A percentile compares a stretch with the other conserved stretches of the same genome.
These are phyloP conservation scores for Lasiodiplodia gonubiensis DNA, from an alignment of 2,329 filamentous ascomycete species.

Conservation along the genomic window DNA sequence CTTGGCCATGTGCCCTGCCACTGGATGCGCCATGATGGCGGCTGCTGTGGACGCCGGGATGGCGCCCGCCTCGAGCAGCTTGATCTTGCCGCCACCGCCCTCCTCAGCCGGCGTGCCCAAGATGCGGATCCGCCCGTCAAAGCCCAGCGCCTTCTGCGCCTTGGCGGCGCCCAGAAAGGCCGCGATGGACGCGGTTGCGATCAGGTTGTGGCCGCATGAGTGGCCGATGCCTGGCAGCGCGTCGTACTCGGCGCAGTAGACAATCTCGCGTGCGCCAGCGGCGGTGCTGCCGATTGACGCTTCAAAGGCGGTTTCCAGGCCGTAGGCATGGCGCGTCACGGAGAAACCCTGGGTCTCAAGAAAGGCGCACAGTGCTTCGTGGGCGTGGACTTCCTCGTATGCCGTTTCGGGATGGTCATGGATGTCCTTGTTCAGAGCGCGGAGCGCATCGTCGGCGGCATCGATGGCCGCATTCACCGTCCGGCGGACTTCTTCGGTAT, in stretches of 20 bases:
- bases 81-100: slow-evolving; percentile 60
- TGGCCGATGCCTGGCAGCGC: slow-evolving; percentile 59
- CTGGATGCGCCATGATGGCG: slow-evolving; percentile 39
- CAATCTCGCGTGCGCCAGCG: slow-evolving; percentile 40
- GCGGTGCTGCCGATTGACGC: slow-evolving; percentile 39
- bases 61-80: slow-evolving; percentile 52
- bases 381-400: slow-evolving; percentile 35
- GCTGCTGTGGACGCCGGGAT: slow-evolving; percentile 38
- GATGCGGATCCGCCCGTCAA: slow-evolving; percentile 55
- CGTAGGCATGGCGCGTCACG: slow-evolving; percentile 42
- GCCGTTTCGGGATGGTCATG: slow-evolving; percentile 35
- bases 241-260: slow-evolving; percentile 58
- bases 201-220: slow-evolving; percentile 63
- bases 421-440: slow-evolving; percentile 33
- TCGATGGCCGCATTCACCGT: slow-evolving; percentile 28
- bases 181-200: slow-evolving; percentile 56
- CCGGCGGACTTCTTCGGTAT: not conserved
- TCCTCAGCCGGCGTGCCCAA: slow-evolving; percentile 63
- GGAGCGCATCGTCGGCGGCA: slow-evolving; percentile 25
- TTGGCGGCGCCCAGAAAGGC: slow-evolving; percentile 56
- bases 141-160: slow-evolving; percentile 48
- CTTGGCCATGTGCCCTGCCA: slow-evolving; percentile 34
- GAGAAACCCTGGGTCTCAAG: slow-evolving; percentile 32
- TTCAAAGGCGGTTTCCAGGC: slow-evolving; percentile 44
- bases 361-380: slow-evolving; percentile 34